These are phyloP conservation scores for Scedosporium dehoogii DNA, from an alignment of 2,329 filamentous ascomycete species.

Conservation along the genomic window DNA sequence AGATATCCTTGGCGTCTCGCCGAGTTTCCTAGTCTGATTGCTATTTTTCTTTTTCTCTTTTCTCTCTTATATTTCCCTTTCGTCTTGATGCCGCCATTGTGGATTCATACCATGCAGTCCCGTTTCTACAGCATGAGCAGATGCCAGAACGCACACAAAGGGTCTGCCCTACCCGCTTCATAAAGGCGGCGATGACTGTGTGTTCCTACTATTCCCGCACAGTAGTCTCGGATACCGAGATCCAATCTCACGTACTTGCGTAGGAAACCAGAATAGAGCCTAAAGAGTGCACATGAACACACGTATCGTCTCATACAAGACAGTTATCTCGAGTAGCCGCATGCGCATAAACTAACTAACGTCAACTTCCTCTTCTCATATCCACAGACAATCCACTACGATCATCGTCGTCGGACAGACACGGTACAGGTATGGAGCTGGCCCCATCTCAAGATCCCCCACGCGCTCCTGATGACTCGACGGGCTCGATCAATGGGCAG, in stretches of 20 bases:
- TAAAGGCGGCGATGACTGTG: background rate
- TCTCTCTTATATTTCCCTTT: background rate
- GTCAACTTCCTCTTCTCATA: background rate
- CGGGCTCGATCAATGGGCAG: background rate
- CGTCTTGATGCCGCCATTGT: background rate
- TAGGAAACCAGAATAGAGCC: too few relatives aligned
- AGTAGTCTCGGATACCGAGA: background rate
- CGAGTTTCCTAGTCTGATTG: background rate
- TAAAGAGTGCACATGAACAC: background rate
- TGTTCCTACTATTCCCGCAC: background rate
- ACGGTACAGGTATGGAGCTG: background rate
- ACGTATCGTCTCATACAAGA: background rate
- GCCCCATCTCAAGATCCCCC: background rate
- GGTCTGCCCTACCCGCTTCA: background rate
- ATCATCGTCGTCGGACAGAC: background rate
- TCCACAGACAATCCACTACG: background rate
- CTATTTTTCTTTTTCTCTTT: background rate
- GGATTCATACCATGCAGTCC: background rate
- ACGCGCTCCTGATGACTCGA: background rate
- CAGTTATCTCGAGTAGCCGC: background rate
- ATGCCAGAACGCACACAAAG: background rate
- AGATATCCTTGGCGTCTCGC: background rate
- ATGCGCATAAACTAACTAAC: background rate
- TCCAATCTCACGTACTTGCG: too few relatives aligned
- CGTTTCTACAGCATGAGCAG: background rate